Evolutionary conservation across 345 rosid species (phyloP).

Genomic region (Eucalyptus albens): DNA sequence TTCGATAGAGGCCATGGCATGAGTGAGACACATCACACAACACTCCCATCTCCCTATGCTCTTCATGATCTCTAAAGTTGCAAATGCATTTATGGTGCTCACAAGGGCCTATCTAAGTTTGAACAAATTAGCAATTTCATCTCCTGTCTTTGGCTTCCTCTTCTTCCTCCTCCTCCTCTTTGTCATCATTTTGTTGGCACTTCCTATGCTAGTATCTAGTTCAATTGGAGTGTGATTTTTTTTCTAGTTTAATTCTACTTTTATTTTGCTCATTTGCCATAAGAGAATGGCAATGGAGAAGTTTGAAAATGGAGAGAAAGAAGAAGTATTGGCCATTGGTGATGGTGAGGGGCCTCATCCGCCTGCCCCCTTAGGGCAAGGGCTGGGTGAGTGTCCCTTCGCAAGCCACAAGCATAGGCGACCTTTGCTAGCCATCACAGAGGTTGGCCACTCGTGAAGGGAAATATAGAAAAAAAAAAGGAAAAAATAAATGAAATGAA

Average conservation of each 20-base stretch:
- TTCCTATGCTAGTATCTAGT: not conserved
- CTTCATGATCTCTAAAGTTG: no score
- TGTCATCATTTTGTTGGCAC: not conserved
- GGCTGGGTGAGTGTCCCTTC: no score
- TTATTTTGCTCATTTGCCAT: not conserved
- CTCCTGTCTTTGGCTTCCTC: not conserved
- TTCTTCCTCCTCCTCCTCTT: not conserved
- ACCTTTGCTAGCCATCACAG: no score
- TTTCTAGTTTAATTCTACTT: not conserved
- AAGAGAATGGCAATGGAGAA: not conserved
- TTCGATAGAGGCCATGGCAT: not conserved
- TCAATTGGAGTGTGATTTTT: not conserved
- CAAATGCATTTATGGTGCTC: not conserved
- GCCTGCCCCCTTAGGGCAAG: no score
- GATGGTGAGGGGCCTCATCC: no score
- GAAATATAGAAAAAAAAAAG: no score
- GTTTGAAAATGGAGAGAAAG: no score
- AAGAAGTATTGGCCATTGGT: no score
- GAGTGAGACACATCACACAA: not conserved
- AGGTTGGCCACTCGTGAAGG: no score
- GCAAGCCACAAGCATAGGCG: no score
- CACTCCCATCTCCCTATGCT: no score
- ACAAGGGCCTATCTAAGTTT: not conserved
- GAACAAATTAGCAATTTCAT: accelerated
- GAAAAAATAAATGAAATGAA: no score